phyloP scores from a whole-genome alignment of 495 filamentous ascomycete species.

The Penicillium silybi region DNA sequence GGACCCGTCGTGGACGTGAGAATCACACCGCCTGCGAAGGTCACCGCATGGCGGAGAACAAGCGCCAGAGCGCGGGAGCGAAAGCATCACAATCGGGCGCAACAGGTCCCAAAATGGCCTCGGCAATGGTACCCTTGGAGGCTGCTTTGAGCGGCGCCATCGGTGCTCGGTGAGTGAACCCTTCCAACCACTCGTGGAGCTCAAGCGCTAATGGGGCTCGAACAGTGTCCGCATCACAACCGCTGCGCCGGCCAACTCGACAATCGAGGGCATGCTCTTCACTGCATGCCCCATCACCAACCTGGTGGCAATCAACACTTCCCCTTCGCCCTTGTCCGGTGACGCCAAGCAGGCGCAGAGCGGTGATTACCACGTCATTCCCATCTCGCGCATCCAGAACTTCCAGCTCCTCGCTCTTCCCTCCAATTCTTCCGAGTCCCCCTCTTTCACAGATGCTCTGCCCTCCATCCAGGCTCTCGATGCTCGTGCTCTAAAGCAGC shows the following conservation, averaged over 20 bases:
- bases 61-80: constrained; percentile 42
- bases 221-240: constrained; percentile 59
- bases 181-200: background rate
- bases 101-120: constrained; percentile 33
- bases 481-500: constrained; percentile 46
- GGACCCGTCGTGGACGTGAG: constrained; percentile 3
- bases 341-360: constrained; percentile 38
- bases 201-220: background rate
- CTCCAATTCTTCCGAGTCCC: constrained; percentile 38
- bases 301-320: constrained; percentile 58
- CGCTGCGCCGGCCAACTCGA: constrained; percentile 44
- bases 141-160: constrained; percentile 47
- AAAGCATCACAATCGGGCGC: constrained; percentile 34
- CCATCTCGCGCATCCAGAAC: constrained; percentile 59
- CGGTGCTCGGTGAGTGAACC: constrained; percentile 46
- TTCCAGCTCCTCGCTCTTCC: constrained; percentile 61
- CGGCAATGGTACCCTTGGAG: constrained; percentile 43
- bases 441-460: constrained; percentile 40
- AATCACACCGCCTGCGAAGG: constrained; percentile 17
- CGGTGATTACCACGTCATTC: constrained; percentile 62
- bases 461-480: constrained; percentile 47
- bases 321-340: constrained; percentile 28
- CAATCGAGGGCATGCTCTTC: constrained; percentile 61
- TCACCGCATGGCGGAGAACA: constrained; percentile 41
- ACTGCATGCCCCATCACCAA: constrained; percentile 65